phyloP scores from a whole-genome alignment of 495 filamentous ascomycete species.

The Niebla homalea region DNA sequence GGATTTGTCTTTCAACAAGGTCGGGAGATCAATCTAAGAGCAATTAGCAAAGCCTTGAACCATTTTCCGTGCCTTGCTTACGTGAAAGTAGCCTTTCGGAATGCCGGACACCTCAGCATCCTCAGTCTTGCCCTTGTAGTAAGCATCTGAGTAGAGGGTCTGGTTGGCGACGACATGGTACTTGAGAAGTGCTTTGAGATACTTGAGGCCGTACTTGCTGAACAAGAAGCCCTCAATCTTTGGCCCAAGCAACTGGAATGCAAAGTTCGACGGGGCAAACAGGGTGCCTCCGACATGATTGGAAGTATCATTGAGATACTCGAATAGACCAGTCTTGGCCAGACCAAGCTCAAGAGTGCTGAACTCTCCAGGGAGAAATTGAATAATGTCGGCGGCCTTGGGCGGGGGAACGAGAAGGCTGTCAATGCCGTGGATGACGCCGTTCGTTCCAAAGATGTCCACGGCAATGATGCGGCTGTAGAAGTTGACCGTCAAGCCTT shows the following conservation, averaged over 20 bases:
- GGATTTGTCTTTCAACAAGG: constrained; percentile 43
- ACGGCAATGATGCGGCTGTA: constrained; percentile 48
- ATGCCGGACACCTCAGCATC: constrained; percentile 10
- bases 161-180: constrained; percentile 66
- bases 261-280: constrained; percentile 65
- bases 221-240: constrained; percentile 67
- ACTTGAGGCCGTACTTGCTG: constrained; percentile 50
- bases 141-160: constrained; percentile 73
- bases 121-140: constrained; percentile 36
- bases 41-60: constrained; percentile 2
- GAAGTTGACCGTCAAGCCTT: constrained; percentile 59
- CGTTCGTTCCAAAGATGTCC: constrained; percentile 59
- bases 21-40: constrained; percentile 52
- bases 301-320: constrained; percentile 29
- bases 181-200: constrained; percentile 57
- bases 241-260: constrained; percentile 57
- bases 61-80: constrained; percentile 4
- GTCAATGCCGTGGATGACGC: constrained; percentile 66
- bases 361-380: constrained; percentile 57
- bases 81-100: constrained; percentile 24
- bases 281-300: constrained; percentile 46
- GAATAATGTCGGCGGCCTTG: constrained; percentile 40
- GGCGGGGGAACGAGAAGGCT: constrained; percentile 62
- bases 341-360: constrained; percentile 63
- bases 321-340: constrained; percentile 49